These are phyloP conservation scores for Grigorovia yakushimaensis DNA, from an alignment of 805 yeast species.

Conservation along the genomic window DNA sequence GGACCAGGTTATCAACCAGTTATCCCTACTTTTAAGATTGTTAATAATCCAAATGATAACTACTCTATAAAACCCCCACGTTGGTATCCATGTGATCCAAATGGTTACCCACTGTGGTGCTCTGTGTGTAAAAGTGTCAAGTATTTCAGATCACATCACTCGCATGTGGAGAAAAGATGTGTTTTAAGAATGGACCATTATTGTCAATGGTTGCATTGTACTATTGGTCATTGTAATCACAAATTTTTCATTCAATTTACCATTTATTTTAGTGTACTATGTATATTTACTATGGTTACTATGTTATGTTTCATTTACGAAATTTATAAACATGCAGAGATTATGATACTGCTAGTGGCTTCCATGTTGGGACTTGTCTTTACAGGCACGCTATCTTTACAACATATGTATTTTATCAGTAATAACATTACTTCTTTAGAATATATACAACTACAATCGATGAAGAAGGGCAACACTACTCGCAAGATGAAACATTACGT, in stretches of 20 bases:
- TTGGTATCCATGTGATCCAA: conserved; percentile 54
- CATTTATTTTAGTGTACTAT: conserved; percentile 29
- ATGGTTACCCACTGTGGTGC: conserved; percentile 76
- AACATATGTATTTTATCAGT: conserved; percentile 37
- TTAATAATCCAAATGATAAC: background rate
- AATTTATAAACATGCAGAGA: conserved; percentile 34
- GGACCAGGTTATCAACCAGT: conserved; percentile 24
- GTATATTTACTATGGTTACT: conserved; percentile 34
- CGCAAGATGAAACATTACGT: background rate
- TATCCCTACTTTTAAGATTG: conserved; percentile 15
- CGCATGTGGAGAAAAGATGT: conserved; percentile 44
- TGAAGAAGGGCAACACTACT: background rate
- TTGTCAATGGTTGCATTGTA: conserved; percentile 68
- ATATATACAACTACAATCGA: conserved; percentile 29
- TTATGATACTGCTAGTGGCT: conserved; percentile 38
- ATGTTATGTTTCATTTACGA: conserved; percentile 27
- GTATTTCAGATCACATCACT: conserved; percentile 62
- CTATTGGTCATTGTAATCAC: conserved; percentile 62
- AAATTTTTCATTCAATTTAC: conserved; percentile 47
- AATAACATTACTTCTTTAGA: conserved; percentile 52
- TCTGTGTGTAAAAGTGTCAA: conserved; percentile 55
- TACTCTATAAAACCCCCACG: conserved; percentile 38
- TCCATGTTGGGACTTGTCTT: conserved; percentile 34
- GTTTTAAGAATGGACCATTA: conserved; percentile 75
- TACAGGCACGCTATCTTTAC: conserved; percentile 32